Evolutionary conservation across 2,329 filamentous ascomycete species (phyloP), one percentile per base, ranked within the genome.

Genomic region (Aspergillus sp.): DNA sequence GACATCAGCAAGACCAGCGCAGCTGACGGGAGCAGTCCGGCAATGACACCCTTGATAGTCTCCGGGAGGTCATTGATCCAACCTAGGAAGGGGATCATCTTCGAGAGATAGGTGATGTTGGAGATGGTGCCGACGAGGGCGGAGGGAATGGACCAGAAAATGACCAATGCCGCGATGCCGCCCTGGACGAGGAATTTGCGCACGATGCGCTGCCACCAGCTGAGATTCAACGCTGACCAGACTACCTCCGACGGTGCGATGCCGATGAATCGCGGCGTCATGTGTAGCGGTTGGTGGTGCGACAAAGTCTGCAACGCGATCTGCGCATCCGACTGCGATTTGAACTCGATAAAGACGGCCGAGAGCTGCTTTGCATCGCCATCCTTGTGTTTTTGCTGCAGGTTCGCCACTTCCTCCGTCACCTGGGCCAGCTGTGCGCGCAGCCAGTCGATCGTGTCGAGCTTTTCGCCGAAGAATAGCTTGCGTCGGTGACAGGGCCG

Each of bases 331-430:
- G 88, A 82, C 66, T 96, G 90, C 0, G 82, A 86, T 41, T 82
- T 78, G 64, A 97, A 99, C 68, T 97, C 92, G 63, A 97, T 85
- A 61, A 99, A 99, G 7, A 93, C 89, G 17, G 90, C 88, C 10
- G 87, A 83, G 10, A 91, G 76, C 55, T 83, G 81, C 57, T 85
- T 83, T 44, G 79, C 84, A 17, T 88, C 80, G 34, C 87, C 83
- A 16, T 78, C 73, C 46, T 79, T 81, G 64, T 91, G 88, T 31
- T 81, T 78, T 40, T 77, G 78, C 66, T 94, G 89, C 11, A 83
- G 78, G 17, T 78, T 73, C 14, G 86, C 78, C n/a, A 91, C 85
- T 52, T 88, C 80, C 3, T 88, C 83, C 45, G 90, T 84, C 31
- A 92, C 80, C 31, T 83, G 83, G 46, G 85, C 81, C 17, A 97